These are phyloP conservation scores for Xerophyta viscosa DNA, from an alignment of 106 monocot genomes.

Conservation along the genomic window DNA sequence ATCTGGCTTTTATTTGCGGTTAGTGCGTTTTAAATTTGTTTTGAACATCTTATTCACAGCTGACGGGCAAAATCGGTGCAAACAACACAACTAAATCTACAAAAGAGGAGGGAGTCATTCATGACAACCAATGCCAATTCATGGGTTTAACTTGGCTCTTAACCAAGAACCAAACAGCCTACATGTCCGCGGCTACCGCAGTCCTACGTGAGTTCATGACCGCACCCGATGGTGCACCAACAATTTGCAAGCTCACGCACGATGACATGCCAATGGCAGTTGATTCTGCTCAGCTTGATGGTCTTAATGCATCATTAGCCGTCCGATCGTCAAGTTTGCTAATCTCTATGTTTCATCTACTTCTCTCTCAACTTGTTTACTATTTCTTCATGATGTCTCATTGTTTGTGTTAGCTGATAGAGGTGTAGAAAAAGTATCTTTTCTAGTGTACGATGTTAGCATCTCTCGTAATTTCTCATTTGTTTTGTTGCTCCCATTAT, in stretches of 20 bases:
- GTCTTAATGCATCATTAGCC: conserved; percentile 1
- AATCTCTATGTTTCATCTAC: not conserved
- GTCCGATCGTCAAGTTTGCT: not conserved
- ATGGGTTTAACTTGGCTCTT: conserved; percentile 94
- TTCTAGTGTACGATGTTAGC: too few species aligned
- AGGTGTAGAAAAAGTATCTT: too few species aligned
- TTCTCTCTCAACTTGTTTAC: not conserved
- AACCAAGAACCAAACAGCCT: conserved; percentile 57
- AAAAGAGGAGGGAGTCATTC: not conserved
- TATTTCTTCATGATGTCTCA: too few species aligned
- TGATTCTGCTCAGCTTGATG: conserved; percentile 35
- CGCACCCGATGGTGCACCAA: conserved; percentile 7
- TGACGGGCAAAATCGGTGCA: conserved; percentile 15
- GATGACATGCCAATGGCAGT: conserved; percentile 64
- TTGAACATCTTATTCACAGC: conserved; percentile 8
- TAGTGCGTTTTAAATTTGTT: not conserved
- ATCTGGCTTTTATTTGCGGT: not conserved
- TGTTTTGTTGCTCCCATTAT: too few species aligned
- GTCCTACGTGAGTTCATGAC: conserved; percentile 60
- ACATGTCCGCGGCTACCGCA: conserved; percentile 47
- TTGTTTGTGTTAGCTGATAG: too few species aligned
- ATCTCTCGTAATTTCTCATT: too few species aligned
- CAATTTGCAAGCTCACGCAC: conserved; percentile 26
- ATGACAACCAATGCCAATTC: conserved; percentile 60
- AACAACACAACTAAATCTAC: not conserved